phyloP scores from a whole-genome alignment of 768 basidiomycete species.

The Russula lepida region DNA sequence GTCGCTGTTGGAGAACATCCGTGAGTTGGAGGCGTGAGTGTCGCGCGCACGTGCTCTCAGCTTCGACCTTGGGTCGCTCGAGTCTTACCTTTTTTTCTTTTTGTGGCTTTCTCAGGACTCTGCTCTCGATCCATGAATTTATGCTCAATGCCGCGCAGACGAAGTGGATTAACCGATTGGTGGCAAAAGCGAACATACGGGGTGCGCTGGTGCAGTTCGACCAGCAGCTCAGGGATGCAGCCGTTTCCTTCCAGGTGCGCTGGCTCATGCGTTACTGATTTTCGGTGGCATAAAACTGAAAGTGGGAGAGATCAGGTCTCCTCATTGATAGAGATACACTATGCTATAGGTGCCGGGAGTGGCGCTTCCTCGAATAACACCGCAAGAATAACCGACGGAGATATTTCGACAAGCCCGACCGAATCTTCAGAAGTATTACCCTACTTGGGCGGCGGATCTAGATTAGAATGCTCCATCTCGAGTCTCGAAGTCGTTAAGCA shows the following conservation, averaged over 20 bases:
- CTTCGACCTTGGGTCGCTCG: no score
- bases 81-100: neutral
- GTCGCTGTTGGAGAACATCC: slow-evolving; percentile 21
- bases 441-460: neutral
- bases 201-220: slow-evolving; percentile 10
- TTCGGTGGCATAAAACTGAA: neutral
- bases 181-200: slow-evolving; percentile 18
- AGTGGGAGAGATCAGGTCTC: slow-evolving; percentile 7
- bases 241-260: slow-evolving; percentile 20
- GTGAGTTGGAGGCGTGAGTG: slow-evolving; percentile 21
- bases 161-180: slow-evolving; percentile 20
- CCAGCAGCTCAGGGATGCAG: slow-evolving; percentile 17
- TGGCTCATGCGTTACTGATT: neutral
- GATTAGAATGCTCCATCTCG: neutral
- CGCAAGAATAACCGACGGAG: neutral
- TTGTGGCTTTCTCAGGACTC: slow-evolving; percentile 2
- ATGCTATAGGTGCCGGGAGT: slow-evolving; percentile 13
- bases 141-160: slow-evolving; percentile 18
- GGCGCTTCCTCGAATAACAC: neutral
- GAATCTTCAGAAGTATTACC: neutral
- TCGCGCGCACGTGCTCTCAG: neutral
- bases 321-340: slow-evolving; percentile 23
- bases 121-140: slow-evolving; percentile 21
- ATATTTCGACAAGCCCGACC: neutral
- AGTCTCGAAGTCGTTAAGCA: neutral